A percentile compares a stretch with the other conserved stretches of the same genome.
Conservation (phyloP, 345 rosid species). For the Corymbia maculata region DNA sequence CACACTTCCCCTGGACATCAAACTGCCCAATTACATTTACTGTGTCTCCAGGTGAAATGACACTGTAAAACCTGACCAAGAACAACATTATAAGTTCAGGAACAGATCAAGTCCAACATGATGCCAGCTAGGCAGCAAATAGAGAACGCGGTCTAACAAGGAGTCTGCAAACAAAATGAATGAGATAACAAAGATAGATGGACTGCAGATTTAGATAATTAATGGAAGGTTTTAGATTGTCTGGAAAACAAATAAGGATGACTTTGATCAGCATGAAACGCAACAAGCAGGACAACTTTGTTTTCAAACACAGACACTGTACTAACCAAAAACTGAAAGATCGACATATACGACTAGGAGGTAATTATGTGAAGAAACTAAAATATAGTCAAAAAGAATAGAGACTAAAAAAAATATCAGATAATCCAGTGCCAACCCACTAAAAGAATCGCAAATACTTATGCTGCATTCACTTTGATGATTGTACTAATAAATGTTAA, state of each 20-base stretch:
- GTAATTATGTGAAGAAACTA: neutral
- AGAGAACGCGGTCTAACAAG: neutral
- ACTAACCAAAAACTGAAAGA: neutral
- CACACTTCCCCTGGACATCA: conserved; percentile 68
- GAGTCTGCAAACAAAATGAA: neutral
- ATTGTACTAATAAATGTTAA: neutral
- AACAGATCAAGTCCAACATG: neutral
- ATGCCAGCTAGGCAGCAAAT: neutral
- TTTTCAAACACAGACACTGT: neutral
- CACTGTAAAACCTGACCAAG: conserved; percentile 60
- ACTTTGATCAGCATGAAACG: neutral
- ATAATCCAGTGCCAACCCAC: neutral
- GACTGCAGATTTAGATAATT: neutral
- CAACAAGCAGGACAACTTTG: neutral
- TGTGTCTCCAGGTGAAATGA: conserved; percentile 88
- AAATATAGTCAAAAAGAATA: neutral
- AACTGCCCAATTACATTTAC: conserved; percentile 81
- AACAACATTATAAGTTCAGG: neutral
- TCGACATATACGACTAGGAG: neutral
- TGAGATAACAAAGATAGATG: neutral
- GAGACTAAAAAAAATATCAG: neutral
- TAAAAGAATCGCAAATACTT: neutral
- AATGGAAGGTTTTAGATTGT: neutral
- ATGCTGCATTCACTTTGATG: neutral
- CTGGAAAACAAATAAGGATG: neutral